phyloP scores from a whole-genome alignment of 2,329 filamentous ascomycete genomes.

The Xylaria sp. region DNA sequence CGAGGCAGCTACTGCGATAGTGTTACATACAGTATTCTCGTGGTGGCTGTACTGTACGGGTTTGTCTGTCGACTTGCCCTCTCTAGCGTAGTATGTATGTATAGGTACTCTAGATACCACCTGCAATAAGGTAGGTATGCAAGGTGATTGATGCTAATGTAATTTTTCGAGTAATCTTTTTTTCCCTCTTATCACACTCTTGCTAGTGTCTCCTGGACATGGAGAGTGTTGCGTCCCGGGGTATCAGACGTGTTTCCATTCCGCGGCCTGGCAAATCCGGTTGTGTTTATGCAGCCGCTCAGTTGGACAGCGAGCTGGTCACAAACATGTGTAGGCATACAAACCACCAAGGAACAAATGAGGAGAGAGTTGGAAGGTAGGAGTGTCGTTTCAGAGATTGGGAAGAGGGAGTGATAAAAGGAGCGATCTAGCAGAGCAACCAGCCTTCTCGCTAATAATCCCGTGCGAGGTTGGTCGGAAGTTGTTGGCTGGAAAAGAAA shows the following conservation, averaged over 20 bases:
- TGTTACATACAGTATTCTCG: not conserved
- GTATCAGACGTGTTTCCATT: conserved; percentile 33
- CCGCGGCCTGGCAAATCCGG: conserved; percentile 30
- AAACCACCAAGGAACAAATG: conserved; percentile 8
- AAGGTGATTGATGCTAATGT: not conserved
- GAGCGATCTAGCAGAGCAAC: conserved; percentile 9
- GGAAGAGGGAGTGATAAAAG: conserved; percentile 2
- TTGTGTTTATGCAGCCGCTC: conserved; percentile 13
- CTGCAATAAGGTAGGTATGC: too few species aligned
- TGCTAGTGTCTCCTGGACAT: not conserved
- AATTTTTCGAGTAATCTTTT: not conserved
- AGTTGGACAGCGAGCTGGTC: not conserved
- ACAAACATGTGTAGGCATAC: not conserved
- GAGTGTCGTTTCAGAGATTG: conserved; percentile 21
- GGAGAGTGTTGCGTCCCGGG: conserved; percentile 1
- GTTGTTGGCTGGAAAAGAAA: conserved; percentile 13
- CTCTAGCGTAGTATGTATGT: conserved; percentile 20
- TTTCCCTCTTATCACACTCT: not conserved
- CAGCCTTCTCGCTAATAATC: conserved; percentile 12
- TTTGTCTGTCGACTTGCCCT: not conserved
- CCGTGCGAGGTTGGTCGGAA: conserved; percentile 13
- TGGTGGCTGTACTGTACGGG: not conserved
- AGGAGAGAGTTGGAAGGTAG: conserved; percentile 10
- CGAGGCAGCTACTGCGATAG: not conserved
- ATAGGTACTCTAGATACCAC: too few species aligned